phyloP scores from a whole-genome alignment of 2,329 filamentous ascomycete genomes.

The Polytolypa hystricis region DNA sequence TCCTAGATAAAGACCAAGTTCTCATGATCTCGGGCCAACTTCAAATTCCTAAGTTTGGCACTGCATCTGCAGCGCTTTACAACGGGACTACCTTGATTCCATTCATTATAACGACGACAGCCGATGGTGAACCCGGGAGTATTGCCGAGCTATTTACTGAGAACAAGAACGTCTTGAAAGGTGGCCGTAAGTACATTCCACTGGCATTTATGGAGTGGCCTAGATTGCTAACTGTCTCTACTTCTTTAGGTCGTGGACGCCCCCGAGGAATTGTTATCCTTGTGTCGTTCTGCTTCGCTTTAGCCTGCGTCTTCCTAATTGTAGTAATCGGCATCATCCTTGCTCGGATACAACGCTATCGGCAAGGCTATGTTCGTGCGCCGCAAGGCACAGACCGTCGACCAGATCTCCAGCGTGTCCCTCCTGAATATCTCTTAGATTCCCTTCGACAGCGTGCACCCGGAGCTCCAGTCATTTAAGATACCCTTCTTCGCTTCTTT shows the following conservation, averaged over 20 bases:
- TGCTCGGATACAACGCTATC: constrained; percentile 36
- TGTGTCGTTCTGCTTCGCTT: constrained; percentile 36
- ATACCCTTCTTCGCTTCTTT: neutral
- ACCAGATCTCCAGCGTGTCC: constrained; percentile 34
- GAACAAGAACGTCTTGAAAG: constrained; percentile 62
- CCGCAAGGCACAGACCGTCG: constrained; percentile 37
- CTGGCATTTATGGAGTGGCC: neutral
- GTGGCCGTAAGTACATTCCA: constrained; percentile 42
- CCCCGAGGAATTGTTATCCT: constrained; percentile 37
- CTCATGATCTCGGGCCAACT: constrained; percentile 81
- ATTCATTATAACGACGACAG: constrained; percentile 65
- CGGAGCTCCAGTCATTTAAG: constrained; percentile 25
- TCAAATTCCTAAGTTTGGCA: constrained; percentile 62
- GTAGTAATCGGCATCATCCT: constrained; percentile 36
- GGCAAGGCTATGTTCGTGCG: constrained; percentile 36
- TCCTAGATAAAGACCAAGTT: constrained; percentile 56
- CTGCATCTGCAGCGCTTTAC: constrained; percentile 75
- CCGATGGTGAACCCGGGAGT: constrained; percentile 56
- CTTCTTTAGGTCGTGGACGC: constrained; percentile 24
- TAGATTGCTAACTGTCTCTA: constrained; percentile 10
- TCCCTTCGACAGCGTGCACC: constrained; percentile 26
- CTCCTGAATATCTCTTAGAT: constrained; percentile 37
- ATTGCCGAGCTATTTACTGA: constrained; percentile 77
- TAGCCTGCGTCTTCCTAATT: constrained; percentile 39
- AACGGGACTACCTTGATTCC: constrained; percentile 70